These are phyloP conservation scores for Citrus medica DNA, from an alignment of 345 rosid species.

Conservation along the genomic window DNA sequence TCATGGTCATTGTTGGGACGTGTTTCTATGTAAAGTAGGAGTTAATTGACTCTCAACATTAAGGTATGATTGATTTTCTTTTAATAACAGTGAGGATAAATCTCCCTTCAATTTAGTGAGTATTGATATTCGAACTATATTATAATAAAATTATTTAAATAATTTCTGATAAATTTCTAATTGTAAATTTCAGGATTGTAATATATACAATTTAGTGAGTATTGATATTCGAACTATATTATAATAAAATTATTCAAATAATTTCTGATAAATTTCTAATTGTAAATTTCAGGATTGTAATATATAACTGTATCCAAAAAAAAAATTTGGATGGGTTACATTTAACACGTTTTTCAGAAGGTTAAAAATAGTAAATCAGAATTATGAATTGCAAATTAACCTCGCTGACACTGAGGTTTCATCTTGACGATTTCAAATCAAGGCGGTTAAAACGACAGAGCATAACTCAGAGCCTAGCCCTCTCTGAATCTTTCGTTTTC, in stretches of 20 bases:
- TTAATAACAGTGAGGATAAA: no score
- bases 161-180: accelerated
- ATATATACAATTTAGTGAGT: accelerated
- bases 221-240: accelerated
- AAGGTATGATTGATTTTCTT: accelerated
- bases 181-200: accelerated
- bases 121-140: accelerated
- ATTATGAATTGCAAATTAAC: no score
- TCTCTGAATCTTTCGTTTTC: neutral
- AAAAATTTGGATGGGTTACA: no score
- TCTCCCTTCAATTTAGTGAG: accelerated
- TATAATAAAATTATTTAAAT: accelerated
- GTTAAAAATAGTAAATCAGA: no score
- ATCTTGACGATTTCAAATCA: no score
- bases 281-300: accelerated
- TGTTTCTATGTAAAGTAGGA: accelerated
- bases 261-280: accelerated
- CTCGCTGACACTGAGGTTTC: no score
- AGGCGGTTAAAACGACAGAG: no score
- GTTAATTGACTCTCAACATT: accelerated
- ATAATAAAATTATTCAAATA: accelerated
- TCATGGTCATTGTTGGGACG: no score
- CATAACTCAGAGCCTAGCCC: neutral
- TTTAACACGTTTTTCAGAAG: no score
- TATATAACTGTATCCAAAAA: no score